Percentiles rank a stretch among this genome's conserved stretches.
Evolutionary conservation across 371 early-diverging fungal species (phyloP).

Genomic region (Thermomucor indicae-seudaticae): DNA sequence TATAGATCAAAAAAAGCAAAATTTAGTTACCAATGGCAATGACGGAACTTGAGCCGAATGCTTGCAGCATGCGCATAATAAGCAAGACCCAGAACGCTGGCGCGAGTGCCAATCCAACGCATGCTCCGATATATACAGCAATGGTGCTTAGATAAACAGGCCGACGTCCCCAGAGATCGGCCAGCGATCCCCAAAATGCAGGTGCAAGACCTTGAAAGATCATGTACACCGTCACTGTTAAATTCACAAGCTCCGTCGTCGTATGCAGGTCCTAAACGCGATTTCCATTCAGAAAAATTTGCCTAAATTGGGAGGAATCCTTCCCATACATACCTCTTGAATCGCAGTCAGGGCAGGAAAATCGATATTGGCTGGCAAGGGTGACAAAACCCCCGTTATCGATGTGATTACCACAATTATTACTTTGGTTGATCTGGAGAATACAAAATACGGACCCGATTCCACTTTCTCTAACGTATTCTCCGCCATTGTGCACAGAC

Average conservation of each 20-base stretch:
- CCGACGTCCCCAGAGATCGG: conserved; percentile 21
- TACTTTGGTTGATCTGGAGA: conserved; percentile 4
- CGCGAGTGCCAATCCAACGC: conserved; percentile 52
- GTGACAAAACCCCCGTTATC: conserved; percentile 19
- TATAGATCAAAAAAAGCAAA: neutral
- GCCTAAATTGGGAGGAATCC: neutral
- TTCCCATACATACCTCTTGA: conserved; percentile 14
- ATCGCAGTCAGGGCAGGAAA: conserved; percentile 20
- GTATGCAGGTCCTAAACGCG: conserved; percentile 8
- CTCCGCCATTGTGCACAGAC: too few species aligned
- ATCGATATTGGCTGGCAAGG: conserved; percentile 21
- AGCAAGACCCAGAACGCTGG: conserved; percentile 43
- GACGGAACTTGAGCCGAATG: conserved; percentile 55
- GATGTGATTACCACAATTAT: conserved; percentile 13
- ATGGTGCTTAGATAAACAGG: conserved; percentile 40
- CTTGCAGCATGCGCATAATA: conserved; percentile 56
- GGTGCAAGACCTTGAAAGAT: conserved; percentile 20
- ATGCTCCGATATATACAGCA: conserved; percentile 47
- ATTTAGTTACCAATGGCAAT: conserved; percentile 43
- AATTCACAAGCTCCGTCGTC: conserved; percentile 11
- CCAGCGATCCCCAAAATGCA: conserved; percentile 21
- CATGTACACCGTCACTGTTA: conserved; percentile 16
- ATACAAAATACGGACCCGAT: conserved; percentile 10
- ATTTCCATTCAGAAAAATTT: neutral
- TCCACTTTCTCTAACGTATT: too few species aligned